Evolutionary conservation across 1,284 basidiomycete genomes (phyloP).

Genomic region (Vanrija pseudolonga): DNA sequence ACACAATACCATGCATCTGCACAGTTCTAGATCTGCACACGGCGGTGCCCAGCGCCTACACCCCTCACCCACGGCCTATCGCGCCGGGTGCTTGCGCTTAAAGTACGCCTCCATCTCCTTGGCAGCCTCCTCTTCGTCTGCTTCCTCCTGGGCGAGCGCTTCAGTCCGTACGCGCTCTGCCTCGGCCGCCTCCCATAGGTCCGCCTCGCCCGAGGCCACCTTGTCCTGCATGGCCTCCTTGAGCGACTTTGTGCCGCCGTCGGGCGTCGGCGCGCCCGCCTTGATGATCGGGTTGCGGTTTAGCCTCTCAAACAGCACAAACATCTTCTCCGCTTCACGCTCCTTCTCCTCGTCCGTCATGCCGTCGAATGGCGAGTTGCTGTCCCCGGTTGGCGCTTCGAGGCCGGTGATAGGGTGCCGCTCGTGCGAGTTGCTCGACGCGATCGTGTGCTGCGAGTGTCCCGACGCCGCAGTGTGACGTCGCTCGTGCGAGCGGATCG

Average conservation of each 20-base stretch:
- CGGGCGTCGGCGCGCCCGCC: slow-evolving; percentile 31
- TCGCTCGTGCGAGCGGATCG: background rate
- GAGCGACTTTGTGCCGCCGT: slow-evolving; percentile 20
- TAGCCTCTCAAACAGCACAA: slow-evolving; percentile 81
- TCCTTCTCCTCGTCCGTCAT: slow-evolving; percentile 94
- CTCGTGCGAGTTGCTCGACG: background rate
- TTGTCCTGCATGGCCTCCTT: slow-evolving; percentile 64
- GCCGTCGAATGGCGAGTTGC: slow-evolving; percentile 46
- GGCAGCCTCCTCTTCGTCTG: slow-evolving; percentile 41
- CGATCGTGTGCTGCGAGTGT: background rate
- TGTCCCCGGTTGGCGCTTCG: slow-evolving; percentile 48
- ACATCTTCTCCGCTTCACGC: slow-evolving; percentile 79
- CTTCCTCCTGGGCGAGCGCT: slow-evolving; percentile 29
- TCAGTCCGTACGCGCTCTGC: slow-evolving; percentile 29
- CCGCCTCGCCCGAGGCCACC: slow-evolving; percentile 58
- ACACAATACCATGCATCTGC: too few relatives aligned
- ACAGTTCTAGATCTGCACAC: too few relatives aligned
- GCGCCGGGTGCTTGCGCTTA: slow-evolving; percentile 13
- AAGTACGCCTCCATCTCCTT: slow-evolving; percentile 40
- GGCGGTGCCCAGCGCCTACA: too few relatives aligned
- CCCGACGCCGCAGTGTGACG: background rate
- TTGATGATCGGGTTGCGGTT: slow-evolving; percentile 59
- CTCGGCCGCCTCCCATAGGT: slow-evolving; percentile 25
- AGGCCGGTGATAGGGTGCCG: slow-evolving; percentile 77
- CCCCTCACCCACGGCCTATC: too few relatives aligned